phyloP scores from a whole-genome alignment of 192 early-diverging fungal species.

The Lobosporangium transversale region DNA sequence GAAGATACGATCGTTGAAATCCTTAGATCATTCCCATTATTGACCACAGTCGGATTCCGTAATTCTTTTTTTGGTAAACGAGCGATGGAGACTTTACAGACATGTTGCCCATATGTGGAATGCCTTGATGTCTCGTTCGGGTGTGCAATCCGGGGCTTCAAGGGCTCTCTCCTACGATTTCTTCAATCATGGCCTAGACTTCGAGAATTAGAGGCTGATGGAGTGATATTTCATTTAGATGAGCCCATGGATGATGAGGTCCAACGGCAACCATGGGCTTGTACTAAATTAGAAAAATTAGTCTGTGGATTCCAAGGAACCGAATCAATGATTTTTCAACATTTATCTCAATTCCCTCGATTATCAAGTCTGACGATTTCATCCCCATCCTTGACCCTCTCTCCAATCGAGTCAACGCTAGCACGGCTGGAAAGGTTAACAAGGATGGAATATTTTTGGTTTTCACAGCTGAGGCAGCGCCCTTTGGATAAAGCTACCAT shows the following conservation, averaged over 20 bases:
- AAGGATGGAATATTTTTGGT: constrained; percentile 46
- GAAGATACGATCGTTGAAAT: constrained; percentile 44
- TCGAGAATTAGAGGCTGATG: constrained; percentile 36
- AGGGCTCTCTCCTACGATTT: constrained; percentile 22
- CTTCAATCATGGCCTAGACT: constrained; percentile 17
- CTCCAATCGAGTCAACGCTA: constrained; percentile 26
- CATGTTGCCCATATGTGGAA: constrained; percentile 26
- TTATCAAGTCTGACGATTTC: constrained; percentile 29
- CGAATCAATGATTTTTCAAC: constrained; percentile 36
- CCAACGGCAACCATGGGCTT: constrained; percentile 19
- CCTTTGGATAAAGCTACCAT: constrained; percentile 10
- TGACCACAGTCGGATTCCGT: constrained; percentile 39
- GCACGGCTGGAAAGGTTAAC: constrained; percentile 30
- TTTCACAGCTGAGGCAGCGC: constrained; percentile 16
- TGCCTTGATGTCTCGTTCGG: constrained; percentile 39
- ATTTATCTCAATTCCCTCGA: constrained; percentile 19
- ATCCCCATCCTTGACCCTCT: constrained; percentile 18
- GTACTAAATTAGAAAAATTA: constrained; percentile 32
- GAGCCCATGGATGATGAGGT: constrained; percentile 18
- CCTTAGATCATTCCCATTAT: constrained; percentile 26
- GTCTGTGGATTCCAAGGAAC: constrained; percentile 44
- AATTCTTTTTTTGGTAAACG: constrained; percentile 28
- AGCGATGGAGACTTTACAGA: constrained; percentile 31
- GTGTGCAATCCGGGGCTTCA: constrained; percentile 14
- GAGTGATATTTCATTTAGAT: constrained; percentile 34